Evolutionary conservation across 371 early-diverging fungal genomes (phyloP).

Genomic region (Catenaria anguillulae): DNA sequence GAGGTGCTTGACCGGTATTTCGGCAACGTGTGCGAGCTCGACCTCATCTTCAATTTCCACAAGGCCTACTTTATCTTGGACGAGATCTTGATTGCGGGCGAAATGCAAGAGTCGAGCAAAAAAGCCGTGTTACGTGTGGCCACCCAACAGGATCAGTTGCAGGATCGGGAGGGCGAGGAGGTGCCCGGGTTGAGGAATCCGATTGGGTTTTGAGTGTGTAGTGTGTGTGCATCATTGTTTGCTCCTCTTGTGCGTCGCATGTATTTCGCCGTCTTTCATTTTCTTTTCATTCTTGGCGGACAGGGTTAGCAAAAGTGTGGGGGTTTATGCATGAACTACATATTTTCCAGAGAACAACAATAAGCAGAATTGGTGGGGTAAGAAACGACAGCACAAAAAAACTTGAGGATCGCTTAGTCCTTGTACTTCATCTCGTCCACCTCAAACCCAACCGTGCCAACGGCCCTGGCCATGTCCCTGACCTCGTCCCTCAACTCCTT

Average conservation of each 20-base stretch:
- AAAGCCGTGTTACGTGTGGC: constrained; percentile 57
- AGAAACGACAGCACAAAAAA: too few species aligned
- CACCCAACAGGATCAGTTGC: constrained; percentile 52
- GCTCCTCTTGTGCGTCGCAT: too few species aligned
- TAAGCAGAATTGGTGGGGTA: too few species aligned
- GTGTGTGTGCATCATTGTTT: too few species aligned
- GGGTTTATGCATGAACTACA: too few species aligned
- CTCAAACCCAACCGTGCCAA: constrained; percentile 55
- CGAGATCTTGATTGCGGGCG: constrained; percentile 68
- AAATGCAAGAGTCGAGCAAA: constrained; percentile 67
- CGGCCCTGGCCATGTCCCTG: constrained; percentile 39
- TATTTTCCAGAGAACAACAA: too few species aligned
- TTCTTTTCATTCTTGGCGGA: too few species aligned
- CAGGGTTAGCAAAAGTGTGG: too few species aligned
- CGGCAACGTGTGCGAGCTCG: constrained; percentile 63
- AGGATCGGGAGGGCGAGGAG: background rate
- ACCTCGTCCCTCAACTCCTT: constrained; percentile 47
- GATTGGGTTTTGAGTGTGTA: background rate
- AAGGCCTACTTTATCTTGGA: constrained; percentile 77
- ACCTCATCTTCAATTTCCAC: constrained; percentile 76
- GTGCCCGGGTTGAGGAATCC: background rate
- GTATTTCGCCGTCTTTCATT: too few species aligned
- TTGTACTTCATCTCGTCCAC: constrained; percentile 38
- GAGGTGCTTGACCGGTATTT: constrained; percentile 84
- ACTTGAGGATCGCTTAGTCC: too few species aligned